Conservation (phyloP, 106 monocot genomes). For the Dioscorea zingiberensis region DNA sequence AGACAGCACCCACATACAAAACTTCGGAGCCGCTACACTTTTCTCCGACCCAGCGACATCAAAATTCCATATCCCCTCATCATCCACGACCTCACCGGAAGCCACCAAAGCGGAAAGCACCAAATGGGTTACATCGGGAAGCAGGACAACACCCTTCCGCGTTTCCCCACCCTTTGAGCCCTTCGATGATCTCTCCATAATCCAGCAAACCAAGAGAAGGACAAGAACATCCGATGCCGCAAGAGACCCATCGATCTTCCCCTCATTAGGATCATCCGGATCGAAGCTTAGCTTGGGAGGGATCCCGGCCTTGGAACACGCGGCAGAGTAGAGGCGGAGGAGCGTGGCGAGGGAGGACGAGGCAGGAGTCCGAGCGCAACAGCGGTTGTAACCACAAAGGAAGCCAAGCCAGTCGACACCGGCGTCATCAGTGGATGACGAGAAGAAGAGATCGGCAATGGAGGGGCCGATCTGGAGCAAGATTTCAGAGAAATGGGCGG, state of each 20-base stretch:
- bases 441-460: constrained; percentile 51
- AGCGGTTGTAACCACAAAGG: constrained; percentile 62
- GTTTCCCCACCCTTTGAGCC: constrained; percentile 2
- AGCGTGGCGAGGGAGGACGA: constrained; percentile 49
- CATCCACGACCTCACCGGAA: constrained; percentile 32
- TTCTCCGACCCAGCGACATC: constrained; percentile 28
- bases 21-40: constrained; percentile 48
- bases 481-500: constrained; percentile 29
- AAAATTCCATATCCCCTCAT: constrained; percentile 23
- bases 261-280: constrained; percentile 20
- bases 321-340: constrained; percentile 30
- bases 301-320: constrained; percentile 21
- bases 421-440: constrained; percentile 2
- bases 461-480: constrained; percentile 41
- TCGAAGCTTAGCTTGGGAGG: constrained; percentile 38
- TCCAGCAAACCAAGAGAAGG: constrained; percentile 81
- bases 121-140: constrained; percentile 68
- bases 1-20: constrained; percentile 53
- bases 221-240: constrained; percentile 35
- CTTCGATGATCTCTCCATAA: constrained; percentile 33
- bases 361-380: constrained; percentile 48
- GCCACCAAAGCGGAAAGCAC: constrained; percentile 49
- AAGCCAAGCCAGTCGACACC: constrained; percentile 47
- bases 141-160: constrained; percentile 3
- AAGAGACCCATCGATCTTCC: constrained; percentile 50